Evolutionary conservation across 768 basidiomycete species (phyloP).

Genomic region (Ephemerocybe angulata): DNA sequence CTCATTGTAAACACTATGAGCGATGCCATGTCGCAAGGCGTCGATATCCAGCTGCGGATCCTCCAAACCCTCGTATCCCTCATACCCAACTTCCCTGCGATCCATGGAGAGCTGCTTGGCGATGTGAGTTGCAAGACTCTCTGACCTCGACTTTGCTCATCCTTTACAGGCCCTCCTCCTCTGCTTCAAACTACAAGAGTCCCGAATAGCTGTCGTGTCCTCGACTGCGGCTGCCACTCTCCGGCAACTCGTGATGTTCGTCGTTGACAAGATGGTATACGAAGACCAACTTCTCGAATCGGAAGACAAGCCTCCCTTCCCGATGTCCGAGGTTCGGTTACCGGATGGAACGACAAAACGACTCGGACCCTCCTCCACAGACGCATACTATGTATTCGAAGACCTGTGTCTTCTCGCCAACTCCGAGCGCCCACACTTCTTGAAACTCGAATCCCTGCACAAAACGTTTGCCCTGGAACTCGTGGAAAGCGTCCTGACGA

Average conservation of each 20-base stretch:
- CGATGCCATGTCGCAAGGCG: conserved; percentile 87
- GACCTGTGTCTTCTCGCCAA: conserved; percentile 89
- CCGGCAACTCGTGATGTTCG: conserved; percentile 95
- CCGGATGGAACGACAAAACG: conserved; percentile 64
- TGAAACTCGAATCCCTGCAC: conserved; percentile 77
- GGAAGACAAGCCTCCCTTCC: conserved; percentile 31
- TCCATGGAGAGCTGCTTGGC: conserved; percentile 76
- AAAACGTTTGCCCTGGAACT: conserved; percentile 96
- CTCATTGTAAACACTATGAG: conserved; percentile 80
- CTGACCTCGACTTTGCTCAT: neutral
- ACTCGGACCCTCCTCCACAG: conserved; percentile 73
- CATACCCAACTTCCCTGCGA: conserved; percentile 80
- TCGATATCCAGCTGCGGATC: conserved; percentile 94
- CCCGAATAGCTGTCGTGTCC: conserved; percentile 92
- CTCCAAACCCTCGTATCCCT: conserved; percentile 89
- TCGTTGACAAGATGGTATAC: conserved; percentile 88
- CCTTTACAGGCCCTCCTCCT: conserved; percentile 72
- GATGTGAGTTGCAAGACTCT: conserved; percentile 61
- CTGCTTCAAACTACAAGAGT: conserved; percentile 95
- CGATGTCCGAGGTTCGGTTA: conserved; percentile 45
- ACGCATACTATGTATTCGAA: conserved; percentile 86
- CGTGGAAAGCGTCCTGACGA: conserved; percentile 93
- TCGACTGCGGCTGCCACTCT: conserved; percentile 96
- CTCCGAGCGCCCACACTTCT: conserved; percentile 73
- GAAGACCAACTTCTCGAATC: conserved; percentile 53